Evolutionary conservation across 805 yeast genomes (phyloP), one percentile per base, ranked within the genome.

Genomic region (Kazachstania viticola): DNA sequence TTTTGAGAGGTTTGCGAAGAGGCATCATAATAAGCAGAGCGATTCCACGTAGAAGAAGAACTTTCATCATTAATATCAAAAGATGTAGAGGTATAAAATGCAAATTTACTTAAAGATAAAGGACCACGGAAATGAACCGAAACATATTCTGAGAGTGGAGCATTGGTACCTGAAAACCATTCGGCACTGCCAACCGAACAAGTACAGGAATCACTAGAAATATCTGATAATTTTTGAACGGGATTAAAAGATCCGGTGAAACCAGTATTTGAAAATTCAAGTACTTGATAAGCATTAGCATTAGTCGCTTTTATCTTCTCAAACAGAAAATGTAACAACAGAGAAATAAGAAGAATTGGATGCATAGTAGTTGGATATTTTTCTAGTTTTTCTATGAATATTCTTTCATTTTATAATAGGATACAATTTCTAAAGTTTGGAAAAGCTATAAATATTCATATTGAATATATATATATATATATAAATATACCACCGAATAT

Each of bases 101-200:
- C 85, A 49, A 77, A 79, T 41, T 68, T 61, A 34, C 56, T 57
- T 42, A 79, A 60, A 6, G 61, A 54, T 38, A 78, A 51, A 3
- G 87, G 87, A 14, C 87, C 87, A 53, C 85, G 67, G 49, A 79
- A 67, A 48, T 79, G 85, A 7, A 79, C 83, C 1, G 82, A 72
- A 8, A 79, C 60, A 41, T 71, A 80, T 33, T 64, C 73, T 42
- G 73, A 56, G 19, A 77, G 43, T 2, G 87, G 87, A 9, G 82
- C 60, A 46, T 74, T 75, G 5, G 71, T 28, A 14, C 85, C 85
- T 9, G 62, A 49, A 26, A 48, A 46, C 45, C 47, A 46, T 19
- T 32, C 36, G 13, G 25, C 23, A 5, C 40, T 48, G 17, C 40
- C 46, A 5, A 47, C 45, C 11, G 40, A 40, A 33, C 56, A 50